Evolutionary conservation across 805 yeast species (phyloP), one percentile per base, ranked within the genome.

Genomic region (Ogataea salicorniae): DNA sequence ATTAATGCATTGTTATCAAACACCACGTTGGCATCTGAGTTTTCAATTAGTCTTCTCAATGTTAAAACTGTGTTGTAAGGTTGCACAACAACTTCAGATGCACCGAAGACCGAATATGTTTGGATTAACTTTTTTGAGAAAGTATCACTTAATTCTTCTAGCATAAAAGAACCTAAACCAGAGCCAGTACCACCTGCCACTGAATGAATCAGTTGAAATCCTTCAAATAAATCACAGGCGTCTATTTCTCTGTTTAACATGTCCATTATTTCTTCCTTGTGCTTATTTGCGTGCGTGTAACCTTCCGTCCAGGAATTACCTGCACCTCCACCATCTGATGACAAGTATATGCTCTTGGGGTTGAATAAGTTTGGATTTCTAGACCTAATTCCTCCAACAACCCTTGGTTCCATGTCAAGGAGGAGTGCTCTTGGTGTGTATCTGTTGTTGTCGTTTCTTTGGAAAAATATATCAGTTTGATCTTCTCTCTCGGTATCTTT

Each of bases 161-260:
- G 67, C 39, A 94, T 56, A 47, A 78, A 77, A 0, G 96, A 87
- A 0, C 99, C 99, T 35, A 90, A 79, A 3, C 99, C 99, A 0
- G 97, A 87, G 0, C 99, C 99, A 0, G 99, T 94, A 37, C 99
- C 99, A 35, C 99, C 99, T 0, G 97, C 98, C 5, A 94, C 95
- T 4, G 97, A 86, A 67, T 94, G 99, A 44, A 91, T 66, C 54
- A 94, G 69, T 71, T 90, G 96, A 64, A 94, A 94, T 5, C 95
- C 95, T 54, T 91, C 94, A 45, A 90, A 70, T 47, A 84, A 84
- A 53, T 95, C 98, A 55, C 96, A 84, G 33, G 86, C 83, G 60
- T 94, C 99, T 37, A 90, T 75, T 58, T 94, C 97, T 46, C 94
- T 76, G 60, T 90, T 97, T 23, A 94, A 75, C 76, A 90, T 80